A percentile compares a stretch with the other conserved stretches of the same genome.
phyloP scores from a whole-genome alignment of 139 green algal genomes.

The Chara braunii region DNA sequence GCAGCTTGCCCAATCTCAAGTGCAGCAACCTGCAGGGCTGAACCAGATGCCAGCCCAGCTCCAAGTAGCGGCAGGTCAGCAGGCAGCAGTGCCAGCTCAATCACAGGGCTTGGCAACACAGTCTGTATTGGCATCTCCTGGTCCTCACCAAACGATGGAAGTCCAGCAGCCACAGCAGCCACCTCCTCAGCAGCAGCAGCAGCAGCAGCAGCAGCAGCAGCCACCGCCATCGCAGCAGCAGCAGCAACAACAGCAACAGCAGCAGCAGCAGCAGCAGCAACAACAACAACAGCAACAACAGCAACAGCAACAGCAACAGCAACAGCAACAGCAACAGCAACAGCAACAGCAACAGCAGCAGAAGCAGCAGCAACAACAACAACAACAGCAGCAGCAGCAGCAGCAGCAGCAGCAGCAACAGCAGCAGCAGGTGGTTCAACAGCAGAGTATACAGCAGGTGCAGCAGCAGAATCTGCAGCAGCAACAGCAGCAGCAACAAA shows the following conservation, averaged over 20 bases:
- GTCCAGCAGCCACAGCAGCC: neutral
- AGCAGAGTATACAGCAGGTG: neutral
- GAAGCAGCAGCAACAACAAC: neutral
- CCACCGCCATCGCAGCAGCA: neutral
- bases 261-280: neutral
- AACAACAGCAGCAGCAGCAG: neutral
- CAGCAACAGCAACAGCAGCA: conserved; percentile 26
- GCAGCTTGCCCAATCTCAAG: conserved; percentile 1
- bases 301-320: conserved; percentile 6
- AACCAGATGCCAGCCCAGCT: neutral
- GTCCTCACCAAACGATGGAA: too few relatives aligned
- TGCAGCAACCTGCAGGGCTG: neutral
- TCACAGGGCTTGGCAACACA: too few relatives aligned
- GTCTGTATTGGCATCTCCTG: too few relatives aligned
- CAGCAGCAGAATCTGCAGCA: too few relatives aligned
- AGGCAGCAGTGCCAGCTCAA: too few relatives aligned
- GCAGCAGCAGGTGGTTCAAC: neutral
- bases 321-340: conserved; percentile 29
- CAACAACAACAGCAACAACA: conserved; percentile 5
- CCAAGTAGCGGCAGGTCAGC: neutral
- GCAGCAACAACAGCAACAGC: conserved; percentile 10
- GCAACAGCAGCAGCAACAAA: too few relatives aligned
- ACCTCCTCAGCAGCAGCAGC: too few relatives aligned
- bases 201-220: too few relatives aligned
- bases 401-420: conserved; percentile 6